Evolutionary conservation across 306 rosid species (phyloP), one percentile per base, ranked within the genome.

Genomic region (Vigna nakashimae): DNA sequence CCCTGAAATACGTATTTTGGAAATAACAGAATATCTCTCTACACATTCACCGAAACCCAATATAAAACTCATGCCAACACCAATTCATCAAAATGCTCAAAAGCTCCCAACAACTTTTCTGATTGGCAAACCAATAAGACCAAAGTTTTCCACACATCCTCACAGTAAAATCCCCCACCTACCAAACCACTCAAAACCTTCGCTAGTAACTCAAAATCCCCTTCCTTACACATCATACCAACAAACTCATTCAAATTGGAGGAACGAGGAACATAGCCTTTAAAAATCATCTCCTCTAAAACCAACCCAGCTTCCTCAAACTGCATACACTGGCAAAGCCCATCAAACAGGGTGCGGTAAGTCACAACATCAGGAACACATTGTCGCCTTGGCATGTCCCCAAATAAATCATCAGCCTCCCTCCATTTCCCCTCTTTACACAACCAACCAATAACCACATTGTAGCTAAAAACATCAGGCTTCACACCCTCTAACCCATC

Each of bases 221-320:
- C 87, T 77, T 87, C 87, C 72, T 22, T 32, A 64, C 87, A 82
- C 84, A 91, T 46, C 34, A 42, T 75, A 15, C 55, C 30, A 0
- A 91, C 67, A 46, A 94, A 81, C 32, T 81, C 79, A 34, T 81
- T 83, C 50, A 84, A 26, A 65, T 87, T 86, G 22, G n/a, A 43
- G 0, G 52, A 16, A 73, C 52, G 71, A 6, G 94, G 96, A 13
- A 65, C 74, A 60, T 69, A 85, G 17, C 96, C 90, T 87, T 87
- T 82, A 71, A 89, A 93, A 43, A 91, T 40, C 98, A 90, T 90
- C 88, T 91, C 96, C 36, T 91, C 97, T 57, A 91, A 49, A 74
- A 90, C 45, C 26, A 80, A 56, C 12, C 86, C 83, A 46, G 96
- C 97, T 78, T 90, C 97, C 74, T 49, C 72, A 60, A 87, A 85